Percentiles rank a stretch among this genome's conserved stretches.
phyloP scores from a whole-genome alignment of 148 eudicot species.

The Rhododendron williamsianum region DNA sequence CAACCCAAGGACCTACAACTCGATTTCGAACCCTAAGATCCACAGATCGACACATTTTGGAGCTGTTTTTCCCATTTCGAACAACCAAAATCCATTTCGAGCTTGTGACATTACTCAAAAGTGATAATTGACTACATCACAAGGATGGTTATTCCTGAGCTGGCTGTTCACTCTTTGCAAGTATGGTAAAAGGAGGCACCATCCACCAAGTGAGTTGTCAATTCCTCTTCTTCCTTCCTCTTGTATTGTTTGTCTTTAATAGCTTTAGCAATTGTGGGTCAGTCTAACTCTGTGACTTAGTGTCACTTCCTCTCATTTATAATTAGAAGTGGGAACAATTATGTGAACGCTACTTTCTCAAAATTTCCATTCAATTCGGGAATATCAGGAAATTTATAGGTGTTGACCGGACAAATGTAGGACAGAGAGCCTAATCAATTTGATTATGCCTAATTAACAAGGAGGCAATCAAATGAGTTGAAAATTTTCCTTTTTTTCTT shows the following conservation, averaged over 20 bases:
- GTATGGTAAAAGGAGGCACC: not conserved
- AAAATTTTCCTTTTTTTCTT: not conserved
- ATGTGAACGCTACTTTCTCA: not conserved
- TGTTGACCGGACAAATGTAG: not conserved
- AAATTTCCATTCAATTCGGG: not conserved
- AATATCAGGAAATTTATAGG: not conserved
- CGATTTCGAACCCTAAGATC: too few species aligned
- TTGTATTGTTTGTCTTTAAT: not conserved
- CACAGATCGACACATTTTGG: too few species aligned
- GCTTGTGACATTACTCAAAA: not conserved
- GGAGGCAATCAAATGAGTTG: not conserved
- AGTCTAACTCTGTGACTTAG: not conserved
- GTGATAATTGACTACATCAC: not conserved
- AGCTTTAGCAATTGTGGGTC: not conserved
- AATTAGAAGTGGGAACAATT: not conserved
- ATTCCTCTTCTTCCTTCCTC: not conserved
- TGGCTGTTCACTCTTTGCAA: not conserved
- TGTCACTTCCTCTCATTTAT: not conserved
- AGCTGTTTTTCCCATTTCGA: too few species aligned
- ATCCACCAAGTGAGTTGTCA: not conserved
- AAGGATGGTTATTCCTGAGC: not conserved
- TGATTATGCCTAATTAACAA: not conserved
- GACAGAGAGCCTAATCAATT: not conserved
- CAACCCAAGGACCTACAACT: too few species aligned
- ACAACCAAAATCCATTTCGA: too few species aligned